Percentiles rank a stretch among this genome's conserved stretches.
Evolutionary conservation across 768 basidiomycete genomes (phyloP).

Genomic region (Leccinum ochraceum): DNA sequence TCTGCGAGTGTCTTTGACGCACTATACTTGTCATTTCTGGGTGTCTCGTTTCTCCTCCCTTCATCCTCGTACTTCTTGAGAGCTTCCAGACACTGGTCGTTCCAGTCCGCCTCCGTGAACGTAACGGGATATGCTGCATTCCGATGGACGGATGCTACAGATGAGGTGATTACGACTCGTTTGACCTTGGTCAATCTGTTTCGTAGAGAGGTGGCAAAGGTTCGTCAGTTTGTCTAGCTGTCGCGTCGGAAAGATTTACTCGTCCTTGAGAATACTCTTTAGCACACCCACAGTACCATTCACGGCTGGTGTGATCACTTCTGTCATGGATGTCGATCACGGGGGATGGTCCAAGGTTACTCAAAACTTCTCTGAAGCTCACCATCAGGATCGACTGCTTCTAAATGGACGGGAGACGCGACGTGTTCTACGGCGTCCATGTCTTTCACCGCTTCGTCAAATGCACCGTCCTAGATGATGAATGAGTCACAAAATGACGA

Average conservation of each 20-base stretch:
- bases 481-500: neutral
- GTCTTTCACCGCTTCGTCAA: conserved; percentile 77
- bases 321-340: conserved; percentile 30
- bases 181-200: conserved; percentile 47
- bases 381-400: conserved; percentile 47
- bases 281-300: conserved; percentile 67
- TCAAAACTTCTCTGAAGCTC: neutral
- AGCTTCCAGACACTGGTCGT: conserved; percentile 42
- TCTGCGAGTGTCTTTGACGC: conserved; percentile 71
- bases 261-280: conserved; percentile 54
- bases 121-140: conserved; percentile 26
- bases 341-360: neutral
- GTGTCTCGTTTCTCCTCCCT: conserved; percentile 43
- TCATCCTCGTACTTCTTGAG: conserved; percentile 46
- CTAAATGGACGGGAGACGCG: conserved; percentile 60
- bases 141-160: conserved; percentile 49
- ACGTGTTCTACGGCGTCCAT: conserved; percentile 73
- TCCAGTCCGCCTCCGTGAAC: conserved; percentile 44
- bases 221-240: neutral
- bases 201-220: neutral
- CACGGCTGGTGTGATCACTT: conserved; percentile 70
- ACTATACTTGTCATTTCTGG: conserved; percentile 43
- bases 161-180: conserved; percentile 70
- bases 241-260: conserved; percentile 32
- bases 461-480: conserved; percentile 54